A percentile compares a stretch with the other conserved stretches of the same genome.
Evolutionary conservation across 2,329 filamentous ascomycete species (phyloP).

Genomic region (Clarireedia homoeocarpa): DNA sequence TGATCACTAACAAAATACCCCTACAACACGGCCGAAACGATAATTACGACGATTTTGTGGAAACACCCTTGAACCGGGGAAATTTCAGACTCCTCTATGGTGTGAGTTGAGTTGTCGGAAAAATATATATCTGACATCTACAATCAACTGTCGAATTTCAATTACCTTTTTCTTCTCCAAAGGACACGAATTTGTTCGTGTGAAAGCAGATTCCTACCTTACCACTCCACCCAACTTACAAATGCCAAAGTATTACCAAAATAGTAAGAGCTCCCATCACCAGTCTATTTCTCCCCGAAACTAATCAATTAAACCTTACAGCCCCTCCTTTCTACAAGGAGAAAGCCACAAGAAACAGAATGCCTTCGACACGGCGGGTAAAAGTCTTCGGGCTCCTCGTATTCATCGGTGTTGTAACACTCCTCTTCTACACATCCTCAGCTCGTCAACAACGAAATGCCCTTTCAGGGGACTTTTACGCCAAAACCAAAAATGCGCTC

Average conservation of each 20-base stretch:
- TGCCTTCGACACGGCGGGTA: slow-evolving; percentile 65
- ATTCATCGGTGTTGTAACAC: slow-evolving; percentile 55
- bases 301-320: background rate
- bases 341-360: slow-evolving; percentile 28
- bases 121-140: background rate
- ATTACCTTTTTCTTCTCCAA: background rate
- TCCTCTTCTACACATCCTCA: slow-evolving; percentile 66
- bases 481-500: slow-evolving; percentile 50
- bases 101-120: background rate
- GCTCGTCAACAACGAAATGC: slow-evolving; percentile 40
- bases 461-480: slow-evolving; percentile 48
- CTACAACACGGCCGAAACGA: background rate
- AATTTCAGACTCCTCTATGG: background rate
- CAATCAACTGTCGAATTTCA: background rate
- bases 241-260: slow-evolving; percentile 8
- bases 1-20: too few relatives aligned
- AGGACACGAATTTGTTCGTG: background rate
- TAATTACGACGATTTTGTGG: background rate
- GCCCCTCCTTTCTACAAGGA: slow-evolving; percentile 15
- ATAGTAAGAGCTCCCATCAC: background rate
- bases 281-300: background rate
- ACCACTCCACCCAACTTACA: background rate
- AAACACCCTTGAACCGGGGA: background rate
- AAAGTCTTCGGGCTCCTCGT: slow-evolving; percentile 58
- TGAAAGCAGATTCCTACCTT: background rate